Conservation (phyloP, 2,329 filamentous ascomycete species). For the Colletotrichum chrysophilum region DNA sequence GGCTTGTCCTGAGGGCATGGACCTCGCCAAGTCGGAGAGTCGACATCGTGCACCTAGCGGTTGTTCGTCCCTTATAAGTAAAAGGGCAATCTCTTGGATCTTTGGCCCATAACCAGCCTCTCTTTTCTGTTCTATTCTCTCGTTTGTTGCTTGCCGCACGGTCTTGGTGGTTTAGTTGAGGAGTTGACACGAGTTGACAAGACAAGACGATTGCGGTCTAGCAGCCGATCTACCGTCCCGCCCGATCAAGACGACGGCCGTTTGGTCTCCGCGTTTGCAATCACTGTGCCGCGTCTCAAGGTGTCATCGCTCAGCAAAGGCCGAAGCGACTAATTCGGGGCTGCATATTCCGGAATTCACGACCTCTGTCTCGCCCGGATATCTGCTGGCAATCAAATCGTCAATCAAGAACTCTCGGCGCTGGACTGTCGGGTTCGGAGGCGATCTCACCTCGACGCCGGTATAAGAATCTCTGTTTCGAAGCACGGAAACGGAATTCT, state of each 20-base stretch:
- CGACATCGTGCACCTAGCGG: neutral
- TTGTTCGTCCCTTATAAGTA: neutral
- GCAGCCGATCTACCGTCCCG: neutral
- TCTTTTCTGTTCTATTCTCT: neutral
- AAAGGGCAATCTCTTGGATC: neutral
- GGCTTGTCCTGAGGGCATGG: neutral
- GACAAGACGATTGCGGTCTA: neutral
- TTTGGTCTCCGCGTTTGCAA: neutral
- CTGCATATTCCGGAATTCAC: neutral
- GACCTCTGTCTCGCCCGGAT: neutral
- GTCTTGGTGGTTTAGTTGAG: neutral
- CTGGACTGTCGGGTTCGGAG: neutral
- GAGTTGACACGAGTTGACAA: neutral
- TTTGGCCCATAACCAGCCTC: neutral
- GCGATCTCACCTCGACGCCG: neutral
- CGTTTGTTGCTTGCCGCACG: neutral
- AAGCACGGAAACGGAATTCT: neutral
- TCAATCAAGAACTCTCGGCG: neutral
- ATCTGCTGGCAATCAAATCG: neutral
- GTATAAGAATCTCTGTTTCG: neutral
- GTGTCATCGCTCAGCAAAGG: neutral
- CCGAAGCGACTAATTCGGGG: neutral
- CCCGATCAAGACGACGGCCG: neutral
- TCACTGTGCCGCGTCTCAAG: neutral
- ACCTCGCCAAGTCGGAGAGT: neutral